Evolutionary conservation across 2,329 filamentous ascomycete genomes (phyloP), one percentile per base, ranked within the genome.

Genomic region (Monosporascus cannonballus): DNA sequence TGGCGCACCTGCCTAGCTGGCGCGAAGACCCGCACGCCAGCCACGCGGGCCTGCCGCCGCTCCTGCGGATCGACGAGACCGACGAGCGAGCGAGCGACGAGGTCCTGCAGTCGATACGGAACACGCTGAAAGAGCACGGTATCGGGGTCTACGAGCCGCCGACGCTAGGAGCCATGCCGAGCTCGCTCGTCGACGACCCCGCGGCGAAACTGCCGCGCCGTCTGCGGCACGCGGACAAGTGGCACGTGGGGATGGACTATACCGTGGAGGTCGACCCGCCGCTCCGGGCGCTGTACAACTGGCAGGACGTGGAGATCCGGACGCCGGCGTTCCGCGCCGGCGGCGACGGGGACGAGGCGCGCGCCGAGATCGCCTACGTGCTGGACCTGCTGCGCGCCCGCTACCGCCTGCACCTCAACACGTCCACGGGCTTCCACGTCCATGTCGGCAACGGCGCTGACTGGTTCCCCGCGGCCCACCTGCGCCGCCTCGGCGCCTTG

Each of bases 381-480:
- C 56, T 73, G 7, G 62, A 67, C 27, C 39, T 69, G 4, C 49
- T 73, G 6, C 71, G 64, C 2, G 58, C 55, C 6, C 59, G 55
- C 1, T 66, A 68, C 45, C 63, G 68, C 17, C 50, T 67, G 17
- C 63, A 68, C 2, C 58, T 71, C 14, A 73, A 73, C 50, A 34
- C 55, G 0, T 57, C 60, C 1, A 69, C 67, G 27, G 69, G 69
- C 8, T 58, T 73, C 20, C 69, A 71, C 48, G 67, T 73, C 15
- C 69, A 73, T 47, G 59, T 73, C 4, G 71, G 69, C 5, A 67
- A 67, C 47, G 71, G 71, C 0, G 51, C 36, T 15, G 52, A 59
- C n/a, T 61, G 57, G 48, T 65, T 72, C 48, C 58, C 66, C 15
- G 46, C 65, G 9, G 54, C 59, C 11, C 59, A 61, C 0, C 25